phyloP scores from a whole-genome alignment of 1,284 basidiomycete species.

The Apiotrichum domesticum region DNA sequence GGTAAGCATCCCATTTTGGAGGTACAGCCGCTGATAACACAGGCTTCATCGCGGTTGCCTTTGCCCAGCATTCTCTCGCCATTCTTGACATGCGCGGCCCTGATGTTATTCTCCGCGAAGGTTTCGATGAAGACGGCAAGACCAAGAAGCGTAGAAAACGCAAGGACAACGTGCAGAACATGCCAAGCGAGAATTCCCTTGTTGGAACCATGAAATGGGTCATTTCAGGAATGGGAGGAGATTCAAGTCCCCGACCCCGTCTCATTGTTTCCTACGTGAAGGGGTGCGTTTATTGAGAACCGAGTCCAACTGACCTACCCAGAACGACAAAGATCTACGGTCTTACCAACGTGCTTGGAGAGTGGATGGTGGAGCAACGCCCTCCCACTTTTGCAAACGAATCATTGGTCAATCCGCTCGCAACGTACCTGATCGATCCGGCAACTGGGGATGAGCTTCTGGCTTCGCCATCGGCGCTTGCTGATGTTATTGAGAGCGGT shows the following conservation, averaged over 20 bases:
- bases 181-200: constrained; percentile 38
- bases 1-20: constrained; percentile 49
- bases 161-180: constrained; percentile 41
- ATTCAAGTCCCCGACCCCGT: constrained; percentile 54
- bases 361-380: constrained; percentile 57
- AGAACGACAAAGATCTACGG: constrained; percentile 55
- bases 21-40: neutral
- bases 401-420: constrained; percentile 53
- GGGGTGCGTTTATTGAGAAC: constrained; percentile 45
- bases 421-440: constrained; percentile 60
- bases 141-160: constrained; percentile 44
- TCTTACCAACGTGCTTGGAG: constrained; percentile 49
- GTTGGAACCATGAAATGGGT: constrained; percentile 62
- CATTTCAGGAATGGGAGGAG: constrained; percentile 56
- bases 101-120: constrained; percentile 54
- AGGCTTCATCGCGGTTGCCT: constrained; percentile 71
- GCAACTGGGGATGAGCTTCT: constrained; percentile 53
- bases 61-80: constrained; percentile 56
- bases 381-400: constrained; percentile 45
- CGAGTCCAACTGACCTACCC: constrained; percentile 13
- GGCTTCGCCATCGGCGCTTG: constrained; percentile 19
- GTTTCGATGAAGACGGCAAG: constrained; percentile 40
- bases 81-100: constrained; percentile 69
- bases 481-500: constrained; percentile 17
- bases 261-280: constrained; percentile 60